Conservation (phyloP, 108 stramenopile genomes). For the Cyclostephanos invisitatus region DNA sequence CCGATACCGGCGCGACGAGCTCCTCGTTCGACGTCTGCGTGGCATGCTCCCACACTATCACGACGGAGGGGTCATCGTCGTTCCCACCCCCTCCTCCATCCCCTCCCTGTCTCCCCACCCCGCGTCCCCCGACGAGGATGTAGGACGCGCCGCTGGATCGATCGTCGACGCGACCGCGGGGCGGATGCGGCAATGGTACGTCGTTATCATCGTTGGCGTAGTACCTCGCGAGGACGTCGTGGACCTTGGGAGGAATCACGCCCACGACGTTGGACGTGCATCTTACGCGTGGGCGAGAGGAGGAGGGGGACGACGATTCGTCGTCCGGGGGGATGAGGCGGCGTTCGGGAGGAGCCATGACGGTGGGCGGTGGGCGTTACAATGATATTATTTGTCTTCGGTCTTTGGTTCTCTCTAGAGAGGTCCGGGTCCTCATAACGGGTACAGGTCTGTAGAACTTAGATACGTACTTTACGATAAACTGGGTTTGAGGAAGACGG, state of each 20-base stretch:
- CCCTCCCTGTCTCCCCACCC: too few relatives aligned
- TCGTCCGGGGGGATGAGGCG: constrained; percentile 14
- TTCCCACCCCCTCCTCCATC: neutral
- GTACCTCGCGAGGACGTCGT: neutral
- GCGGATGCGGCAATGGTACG: neutral
- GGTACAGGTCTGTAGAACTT: too few relatives aligned
- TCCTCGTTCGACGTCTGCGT: constrained; percentile 19
- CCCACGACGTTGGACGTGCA: constrained; percentile 17
- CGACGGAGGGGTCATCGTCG: neutral
- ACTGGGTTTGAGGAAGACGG: too few relatives aligned
- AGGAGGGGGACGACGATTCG: neutral
- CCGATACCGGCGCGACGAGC: constrained; percentile 2
- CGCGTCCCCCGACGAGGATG: constrained; percentile 5
- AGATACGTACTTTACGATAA: too few relatives aligned
- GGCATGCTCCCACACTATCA: constrained; percentile 21
- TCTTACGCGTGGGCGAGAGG: neutral
- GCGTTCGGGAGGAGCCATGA: constrained; percentile 15
- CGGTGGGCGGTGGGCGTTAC: neutral
- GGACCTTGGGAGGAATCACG: constrained; percentile 6
- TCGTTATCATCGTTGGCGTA: neutral
- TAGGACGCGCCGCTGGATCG: constrained; percentile 13
- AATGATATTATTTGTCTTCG: too few relatives aligned
- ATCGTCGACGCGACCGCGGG: constrained; percentile 1
- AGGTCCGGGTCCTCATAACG: too few relatives aligned
- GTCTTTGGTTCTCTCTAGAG: too few relatives aligned